Percentiles rank a stretch among this genome's conserved stretches.
These are phyloP conservation scores for Diaporthe aspalathi DNA, from an alignment of 2,329 filamentous ascomycete genomes.

Conservation along the genomic window DNA sequence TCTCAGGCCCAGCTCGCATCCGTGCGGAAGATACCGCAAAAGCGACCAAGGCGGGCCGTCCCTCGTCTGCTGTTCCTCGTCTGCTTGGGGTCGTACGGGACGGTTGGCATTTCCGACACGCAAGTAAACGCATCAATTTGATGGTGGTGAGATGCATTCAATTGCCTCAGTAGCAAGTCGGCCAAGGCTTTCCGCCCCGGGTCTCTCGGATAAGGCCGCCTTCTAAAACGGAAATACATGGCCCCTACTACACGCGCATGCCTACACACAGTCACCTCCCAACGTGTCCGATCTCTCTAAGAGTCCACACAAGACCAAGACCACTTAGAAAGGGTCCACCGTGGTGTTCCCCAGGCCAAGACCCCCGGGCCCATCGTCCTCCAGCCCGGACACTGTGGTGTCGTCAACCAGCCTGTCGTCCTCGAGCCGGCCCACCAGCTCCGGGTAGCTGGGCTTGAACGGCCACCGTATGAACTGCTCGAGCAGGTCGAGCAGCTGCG, in stretches of 20 bases:
- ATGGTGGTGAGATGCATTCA: too few relatives aligned
- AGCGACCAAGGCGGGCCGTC: background rate
- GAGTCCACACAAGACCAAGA: background rate
- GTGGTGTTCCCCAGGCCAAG: constrained; percentile 15
- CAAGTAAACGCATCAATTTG: background rate
- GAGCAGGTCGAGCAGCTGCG: constrained; percentile 68
- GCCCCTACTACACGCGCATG: too few relatives aligned
- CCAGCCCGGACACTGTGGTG: background rate
- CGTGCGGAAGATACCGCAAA: too few relatives aligned
- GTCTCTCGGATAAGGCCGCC: too few relatives aligned
- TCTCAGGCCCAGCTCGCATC: background rate
- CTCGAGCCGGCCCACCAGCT: constrained; percentile 58
- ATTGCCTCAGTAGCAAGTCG: too few relatives aligned
- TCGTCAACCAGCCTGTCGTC: constrained; percentile 46
- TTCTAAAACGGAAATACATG: too few relatives aligned
- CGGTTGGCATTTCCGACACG: background rate
- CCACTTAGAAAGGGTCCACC: constrained; percentile 20
- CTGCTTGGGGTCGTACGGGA: background rate
- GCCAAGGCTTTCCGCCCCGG: too few relatives aligned
- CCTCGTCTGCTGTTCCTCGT: background rate
- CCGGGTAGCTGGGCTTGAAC: constrained; percentile 63
- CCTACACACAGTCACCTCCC: background rate
- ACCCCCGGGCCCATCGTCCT: background rate
- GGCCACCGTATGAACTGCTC: constrained; percentile 75
- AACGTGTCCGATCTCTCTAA: too few relatives aligned